A percentile compares a stretch with the other conserved stretches of the same genome.
Conservation (phyloP, 352 stramenopile genomes). For the Phytophthora quininea region DNA sequence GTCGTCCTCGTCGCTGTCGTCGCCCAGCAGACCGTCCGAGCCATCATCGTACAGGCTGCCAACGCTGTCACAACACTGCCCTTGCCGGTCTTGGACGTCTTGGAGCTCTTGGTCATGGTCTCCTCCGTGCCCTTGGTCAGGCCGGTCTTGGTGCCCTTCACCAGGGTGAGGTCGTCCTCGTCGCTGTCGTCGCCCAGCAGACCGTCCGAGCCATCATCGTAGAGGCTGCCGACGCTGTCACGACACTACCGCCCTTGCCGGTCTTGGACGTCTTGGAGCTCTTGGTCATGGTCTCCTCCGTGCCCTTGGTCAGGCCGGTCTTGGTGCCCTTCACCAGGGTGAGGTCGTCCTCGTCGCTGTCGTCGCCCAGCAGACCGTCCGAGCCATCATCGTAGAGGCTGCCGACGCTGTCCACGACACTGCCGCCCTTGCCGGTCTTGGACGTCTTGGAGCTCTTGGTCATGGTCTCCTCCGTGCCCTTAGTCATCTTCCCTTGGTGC, state of each 20-base stretch:
- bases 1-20: background rate
- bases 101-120: background rate
- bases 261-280: background rate
- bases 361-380: background rate
- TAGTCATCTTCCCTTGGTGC: background rate
- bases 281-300: background rate
- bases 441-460: background rate
- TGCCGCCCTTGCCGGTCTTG: background rate
- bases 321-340: background rate
- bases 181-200: background rate
- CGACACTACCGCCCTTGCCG: background rate
- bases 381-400: constrained; percentile 7
- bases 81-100: background rate
- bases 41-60: constrained; percentile 8
- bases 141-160: background rate
- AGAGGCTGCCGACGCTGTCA: background rate
- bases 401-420: background rate
- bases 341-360: background rate
- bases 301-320: background rate
- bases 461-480: background rate
- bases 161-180: background rate
- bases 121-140: background rate
- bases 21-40: background rate
- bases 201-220: constrained; percentile 3
- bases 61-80: background rate